A percentile compares a stretch with the other conserved stretches of the same genome.
phyloP scores from a whole-genome alignment of 805 yeast species.

The Wickerhamiella slavikovae region DNA sequence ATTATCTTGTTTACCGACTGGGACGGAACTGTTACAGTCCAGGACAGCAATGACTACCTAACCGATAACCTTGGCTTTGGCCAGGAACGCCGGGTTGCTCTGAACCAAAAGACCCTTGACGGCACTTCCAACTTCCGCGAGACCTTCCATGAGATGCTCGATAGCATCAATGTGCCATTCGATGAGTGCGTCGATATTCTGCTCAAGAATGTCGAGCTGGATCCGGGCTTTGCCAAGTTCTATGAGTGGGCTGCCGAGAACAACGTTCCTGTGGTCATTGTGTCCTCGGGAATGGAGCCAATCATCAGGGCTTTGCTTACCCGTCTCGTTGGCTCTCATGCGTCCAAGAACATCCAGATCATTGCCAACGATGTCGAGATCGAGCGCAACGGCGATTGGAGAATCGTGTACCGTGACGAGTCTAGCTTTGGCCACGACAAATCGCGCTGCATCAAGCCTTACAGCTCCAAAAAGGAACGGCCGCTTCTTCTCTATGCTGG shows the following conservation, averaged over 20 bases:
- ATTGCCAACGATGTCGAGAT: slow-evolving; percentile 56
- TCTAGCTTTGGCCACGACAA: slow-evolving; percentile 91
- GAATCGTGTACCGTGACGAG: slow-evolving; percentile 67
- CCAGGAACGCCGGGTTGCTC: slow-evolving; percentile 33
- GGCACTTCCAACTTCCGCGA: slow-evolving; percentile 46
- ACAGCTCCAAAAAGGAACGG: slow-evolving; percentile 20
- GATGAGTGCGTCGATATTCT: slow-evolving; percentile 59
- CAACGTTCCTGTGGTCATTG: slow-evolving; percentile 66
- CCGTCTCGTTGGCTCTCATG: slow-evolving; percentile 58
- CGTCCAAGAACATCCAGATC: slow-evolving; percentile 51
- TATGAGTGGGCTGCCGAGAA: slow-evolving; percentile 57
- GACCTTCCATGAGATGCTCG: slow-evolving; percentile 70
- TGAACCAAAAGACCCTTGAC: slow-evolving; percentile 54
- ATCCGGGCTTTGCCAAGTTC: slow-evolving; percentile 74
- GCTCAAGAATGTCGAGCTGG: slow-evolving; percentile 47
- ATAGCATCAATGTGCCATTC: slow-evolving; percentile 54
- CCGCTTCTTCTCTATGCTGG: slow-evolving; percentile 84
- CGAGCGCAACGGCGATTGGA: slow-evolving; percentile 47
- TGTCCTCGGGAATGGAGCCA: slow-evolving; percentile 87
- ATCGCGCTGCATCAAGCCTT: slow-evolving; percentile 48
- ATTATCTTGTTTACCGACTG: slow-evolving; percentile 92
- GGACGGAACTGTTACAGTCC: slow-evolving; percentile 93
- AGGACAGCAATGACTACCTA: slow-evolving; percentile 82
- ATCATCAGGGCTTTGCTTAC: slow-evolving; percentile 60
- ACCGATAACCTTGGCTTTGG: slow-evolving; percentile 88